A percentile compares a stretch with the other conserved stretches of the same genome.
These are phyloP conservation scores for Lentinula raphanica DNA, from an alignment of 768 basidiomycete genomes.

Conservation along the genomic window DNA sequence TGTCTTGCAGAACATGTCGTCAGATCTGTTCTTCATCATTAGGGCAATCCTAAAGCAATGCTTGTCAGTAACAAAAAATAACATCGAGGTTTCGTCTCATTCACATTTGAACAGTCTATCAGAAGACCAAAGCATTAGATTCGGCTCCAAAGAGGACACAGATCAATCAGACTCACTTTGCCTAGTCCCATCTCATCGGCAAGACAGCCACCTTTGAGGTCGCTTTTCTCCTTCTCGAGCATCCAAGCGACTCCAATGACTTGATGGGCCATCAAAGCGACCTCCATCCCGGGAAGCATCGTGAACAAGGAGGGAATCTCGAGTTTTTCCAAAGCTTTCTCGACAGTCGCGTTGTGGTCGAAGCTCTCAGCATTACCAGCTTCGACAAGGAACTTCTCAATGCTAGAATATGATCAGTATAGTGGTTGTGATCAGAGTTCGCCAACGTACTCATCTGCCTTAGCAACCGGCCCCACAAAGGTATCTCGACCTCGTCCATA, in stretches of 20 bases:
- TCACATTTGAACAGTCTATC: conserved; percentile 46
- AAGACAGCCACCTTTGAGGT: conserved; percentile 42
- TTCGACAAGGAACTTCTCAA: conserved; percentile 46
- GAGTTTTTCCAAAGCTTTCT: conserved; percentile 49
- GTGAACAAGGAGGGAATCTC: conserved; percentile 43
- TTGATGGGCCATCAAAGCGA: conserved; percentile 66
- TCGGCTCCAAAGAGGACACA: conserved; percentile 5
- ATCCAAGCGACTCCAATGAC: conserved; percentile 61
- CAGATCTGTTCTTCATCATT: conserved; percentile 49
- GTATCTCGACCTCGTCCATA: conserved; percentile 41
- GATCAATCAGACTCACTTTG: conserved; percentile 31
- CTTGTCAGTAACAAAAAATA: neutral
- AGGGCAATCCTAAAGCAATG: conserved; percentile 45
- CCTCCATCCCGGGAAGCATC: conserved; percentile 51
- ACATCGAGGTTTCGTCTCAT: neutral
- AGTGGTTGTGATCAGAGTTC: neutral
- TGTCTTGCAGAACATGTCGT: conserved; percentile 48
- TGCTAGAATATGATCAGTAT: conserved; percentile 25
- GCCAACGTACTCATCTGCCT: conserved; percentile 43
- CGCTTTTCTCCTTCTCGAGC: conserved; percentile 41
- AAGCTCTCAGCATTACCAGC: conserved; percentile 57
- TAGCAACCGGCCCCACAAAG: conserved; percentile 40
- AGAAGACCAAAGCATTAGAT: neutral
- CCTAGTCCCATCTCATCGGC: conserved; percentile 61
- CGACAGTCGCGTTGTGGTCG: conserved; percentile 55